A percentile compares a stretch with the other conserved stretches of the same genome.
Conservation (phyloP, 2,329 filamentous ascomycete genomes). For the Phyllosticta capitalensis region DNA sequence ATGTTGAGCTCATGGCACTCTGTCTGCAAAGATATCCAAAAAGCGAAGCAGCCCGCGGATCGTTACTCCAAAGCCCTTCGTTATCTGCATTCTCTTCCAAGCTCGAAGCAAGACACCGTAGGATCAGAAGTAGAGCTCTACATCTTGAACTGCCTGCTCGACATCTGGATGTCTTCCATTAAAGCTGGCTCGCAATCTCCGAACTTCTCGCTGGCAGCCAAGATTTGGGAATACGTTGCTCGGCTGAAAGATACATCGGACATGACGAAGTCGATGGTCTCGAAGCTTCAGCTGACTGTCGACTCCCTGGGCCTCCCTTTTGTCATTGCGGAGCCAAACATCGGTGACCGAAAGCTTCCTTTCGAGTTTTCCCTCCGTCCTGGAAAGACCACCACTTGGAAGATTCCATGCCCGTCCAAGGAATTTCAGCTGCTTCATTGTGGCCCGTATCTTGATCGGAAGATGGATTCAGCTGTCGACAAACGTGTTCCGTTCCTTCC, state of each 20-base stretch:
- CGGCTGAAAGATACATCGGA: slow-evolving; percentile 29
- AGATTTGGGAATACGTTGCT: slow-evolving; percentile 37
- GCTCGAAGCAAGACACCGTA: slow-evolving; percentile 30
- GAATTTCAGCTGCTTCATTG: slow-evolving; percentile 61
- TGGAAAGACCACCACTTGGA: slow-evolving; percentile 20
- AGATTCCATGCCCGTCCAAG: slow-evolving; percentile 32
- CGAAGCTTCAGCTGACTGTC: slow-evolving; percentile 27
- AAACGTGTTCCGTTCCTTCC: slow-evolving; percentile 62
- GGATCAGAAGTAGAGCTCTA: slow-evolving; percentile 40
- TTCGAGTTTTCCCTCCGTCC: slow-evolving; percentile 27
- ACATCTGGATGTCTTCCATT: slow-evolving; percentile 34
- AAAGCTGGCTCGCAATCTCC: slow-evolving; percentile 19
- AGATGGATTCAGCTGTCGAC: slow-evolving; percentile 59
- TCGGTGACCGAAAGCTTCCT: slow-evolving; percentile 32
- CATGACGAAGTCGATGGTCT: slow-evolving; percentile 34
- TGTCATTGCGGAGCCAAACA: slow-evolving; percentile 20
- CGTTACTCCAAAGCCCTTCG: slow-evolving; percentile 42
- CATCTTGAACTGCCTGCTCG: slow-evolving; percentile 39
- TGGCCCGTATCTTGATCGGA: slow-evolving; percentile 67
- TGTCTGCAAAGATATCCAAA: slow-evolving; percentile 36
- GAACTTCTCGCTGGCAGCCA: slow-evolving; percentile 34
- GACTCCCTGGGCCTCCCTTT: slow-evolving; percentile 31
- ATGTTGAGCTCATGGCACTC: slow-evolving; percentile 37
- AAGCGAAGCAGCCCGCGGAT: slow-evolving; percentile 32
- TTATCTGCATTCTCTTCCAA: slow-evolving; percentile 36